phyloP scores from a whole-genome alignment of 2,329 filamentous ascomycete genomes.

The Rhynchosporium agropyri region DNA sequence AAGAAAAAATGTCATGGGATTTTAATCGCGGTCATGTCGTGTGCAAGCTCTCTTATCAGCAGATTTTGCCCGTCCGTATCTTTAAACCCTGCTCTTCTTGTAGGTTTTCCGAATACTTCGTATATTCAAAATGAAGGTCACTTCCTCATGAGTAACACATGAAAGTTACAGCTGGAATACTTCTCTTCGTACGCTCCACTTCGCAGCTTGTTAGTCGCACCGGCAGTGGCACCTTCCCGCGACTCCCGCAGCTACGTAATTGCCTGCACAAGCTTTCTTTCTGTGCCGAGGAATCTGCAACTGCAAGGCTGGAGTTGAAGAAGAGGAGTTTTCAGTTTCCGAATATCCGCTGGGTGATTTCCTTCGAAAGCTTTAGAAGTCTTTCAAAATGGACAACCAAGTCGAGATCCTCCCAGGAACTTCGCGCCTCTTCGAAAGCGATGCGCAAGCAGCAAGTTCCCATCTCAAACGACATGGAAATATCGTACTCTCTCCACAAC shows the following conservation, averaged over 20 bases:
- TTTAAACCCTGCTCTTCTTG: background rate
- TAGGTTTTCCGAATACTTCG: background rate
- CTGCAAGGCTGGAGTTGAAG: slow-evolving; percentile 3
- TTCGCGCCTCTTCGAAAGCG: slow-evolving; percentile 32
- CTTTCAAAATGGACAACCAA: slow-evolving; percentile 10
- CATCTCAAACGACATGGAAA: slow-evolving; percentile 43
- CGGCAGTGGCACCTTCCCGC: background rate
- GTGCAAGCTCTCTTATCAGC: slow-evolving; percentile 16
- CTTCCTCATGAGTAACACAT: background rate
- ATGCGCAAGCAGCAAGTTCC: slow-evolving; percentile 27
- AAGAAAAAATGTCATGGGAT: background rate
- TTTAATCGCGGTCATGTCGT: slow-evolving; percentile 7
- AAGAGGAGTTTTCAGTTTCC: slow-evolving; percentile 1
- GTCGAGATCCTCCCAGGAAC: slow-evolving; percentile 16
- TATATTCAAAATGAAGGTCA: slow-evolving; percentile 6
- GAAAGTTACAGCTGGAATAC: background rate
- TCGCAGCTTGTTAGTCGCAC: slow-evolving; percentile 9
- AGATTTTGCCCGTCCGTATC: background rate
- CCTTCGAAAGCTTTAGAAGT: too few species aligned
- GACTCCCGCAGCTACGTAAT: background rate
- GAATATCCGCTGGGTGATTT: background rate
- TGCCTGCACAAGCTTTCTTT: slow-evolving; percentile 5
- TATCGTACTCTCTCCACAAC: slow-evolving; percentile 55
- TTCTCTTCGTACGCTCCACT: slow-evolving; percentile 2
- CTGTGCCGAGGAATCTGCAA: background rate